Evolutionary conservation across 345 rosid species (phyloP).

Genomic region (Crucihimalaya himalaica): DNA sequence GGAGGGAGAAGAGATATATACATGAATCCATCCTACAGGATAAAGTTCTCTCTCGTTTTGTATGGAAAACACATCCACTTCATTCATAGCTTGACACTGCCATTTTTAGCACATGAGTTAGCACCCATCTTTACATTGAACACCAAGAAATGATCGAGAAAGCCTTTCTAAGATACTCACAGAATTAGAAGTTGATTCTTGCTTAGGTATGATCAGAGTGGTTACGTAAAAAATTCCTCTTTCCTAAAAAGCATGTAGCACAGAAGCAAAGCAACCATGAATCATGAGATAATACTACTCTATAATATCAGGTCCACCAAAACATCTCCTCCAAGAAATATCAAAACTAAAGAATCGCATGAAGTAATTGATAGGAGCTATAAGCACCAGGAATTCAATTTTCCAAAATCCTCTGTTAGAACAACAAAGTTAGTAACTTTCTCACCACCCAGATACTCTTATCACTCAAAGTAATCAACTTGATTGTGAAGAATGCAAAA

Average conservation of each 20-base stretch:
- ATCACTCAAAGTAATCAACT: neutral
- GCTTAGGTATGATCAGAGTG: slow-evolving; percentile 90
- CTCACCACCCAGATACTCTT: neutral
- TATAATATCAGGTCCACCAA: neutral
- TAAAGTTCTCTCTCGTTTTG: slow-evolving; percentile 71
- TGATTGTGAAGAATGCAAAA: slow-evolving; percentile 4
- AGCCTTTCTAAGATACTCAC: slow-evolving; percentile 52
- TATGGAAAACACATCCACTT: slow-evolving; percentile 81
- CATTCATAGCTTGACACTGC: slow-evolving; percentile 81
- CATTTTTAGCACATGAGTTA: slow-evolving; percentile 14
- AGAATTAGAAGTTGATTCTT: slow-evolving; percentile 79
- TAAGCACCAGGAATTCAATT: neutral
- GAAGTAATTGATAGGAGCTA: neutral
- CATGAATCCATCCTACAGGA: slow-evolving; percentile 95
- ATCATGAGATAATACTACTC: neutral
- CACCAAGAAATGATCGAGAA: slow-evolving; percentile 24
- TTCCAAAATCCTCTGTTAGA: neutral
- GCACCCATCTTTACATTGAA: slow-evolving; percentile 17
- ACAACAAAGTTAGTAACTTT: neutral
- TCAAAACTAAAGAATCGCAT: neutral
- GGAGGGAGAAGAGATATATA: slow-evolving; percentile 39
- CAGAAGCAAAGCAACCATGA: slow-evolving; percentile 7
- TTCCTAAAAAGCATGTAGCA: slow-evolving; percentile 49
- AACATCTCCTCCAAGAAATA: neutral
- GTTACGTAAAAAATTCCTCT: slow-evolving; percentile 70